Evolutionary conservation across 2,329 filamentous ascomycete species (phyloP).

Genomic region (Colletotrichum camelliae): DNA sequence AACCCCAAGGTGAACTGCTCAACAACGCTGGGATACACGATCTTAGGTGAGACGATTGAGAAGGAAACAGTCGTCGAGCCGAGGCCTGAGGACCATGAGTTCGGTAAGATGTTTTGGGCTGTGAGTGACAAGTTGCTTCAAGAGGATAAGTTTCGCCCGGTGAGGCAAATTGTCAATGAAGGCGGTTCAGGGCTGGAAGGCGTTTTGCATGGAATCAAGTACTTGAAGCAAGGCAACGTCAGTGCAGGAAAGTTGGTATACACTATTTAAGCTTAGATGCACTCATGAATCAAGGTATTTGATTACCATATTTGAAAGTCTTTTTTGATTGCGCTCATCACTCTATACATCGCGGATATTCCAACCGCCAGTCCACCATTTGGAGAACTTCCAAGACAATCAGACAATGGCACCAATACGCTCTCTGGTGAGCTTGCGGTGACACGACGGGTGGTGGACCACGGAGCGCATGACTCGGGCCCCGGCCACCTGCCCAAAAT

Average conservation of each 20-base stretch:
- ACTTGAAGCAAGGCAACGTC: constrained; percentile 32
- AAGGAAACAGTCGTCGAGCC: constrained; percentile 27
- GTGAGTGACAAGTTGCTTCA: constrained; percentile 36
- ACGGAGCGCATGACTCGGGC: neutral
- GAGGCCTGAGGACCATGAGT: constrained; percentile 34
- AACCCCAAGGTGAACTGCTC: constrained; percentile 38
- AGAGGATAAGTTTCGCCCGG: constrained; percentile 40
- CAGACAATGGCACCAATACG: neutral
- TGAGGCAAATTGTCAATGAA: constrained; percentile 32
- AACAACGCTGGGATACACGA: constrained; percentile 44
- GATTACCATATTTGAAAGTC: neutral
- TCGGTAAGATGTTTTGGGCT: constrained; percentile 42
- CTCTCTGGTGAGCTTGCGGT: neutral
- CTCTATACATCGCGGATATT: neutral
- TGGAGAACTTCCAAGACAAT: neutral
- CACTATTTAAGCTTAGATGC: constrained; percentile 31
- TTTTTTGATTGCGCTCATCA: neutral
- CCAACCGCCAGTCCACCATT: fast-evolving
- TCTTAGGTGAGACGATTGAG: constrained; percentile 39
- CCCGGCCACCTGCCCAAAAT: neutral
- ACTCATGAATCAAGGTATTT: neutral
- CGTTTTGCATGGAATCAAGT: constrained; percentile 27
- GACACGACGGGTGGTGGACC: neutral
- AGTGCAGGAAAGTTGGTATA: constrained; percentile 52
- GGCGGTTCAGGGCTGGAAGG: constrained; percentile 36